Evolutionary conservation across 2,329 filamentous ascomycete genomes (phyloP), one percentile per base, ranked within the genome.

Genomic region (Fusarium devonianum): DNA sequence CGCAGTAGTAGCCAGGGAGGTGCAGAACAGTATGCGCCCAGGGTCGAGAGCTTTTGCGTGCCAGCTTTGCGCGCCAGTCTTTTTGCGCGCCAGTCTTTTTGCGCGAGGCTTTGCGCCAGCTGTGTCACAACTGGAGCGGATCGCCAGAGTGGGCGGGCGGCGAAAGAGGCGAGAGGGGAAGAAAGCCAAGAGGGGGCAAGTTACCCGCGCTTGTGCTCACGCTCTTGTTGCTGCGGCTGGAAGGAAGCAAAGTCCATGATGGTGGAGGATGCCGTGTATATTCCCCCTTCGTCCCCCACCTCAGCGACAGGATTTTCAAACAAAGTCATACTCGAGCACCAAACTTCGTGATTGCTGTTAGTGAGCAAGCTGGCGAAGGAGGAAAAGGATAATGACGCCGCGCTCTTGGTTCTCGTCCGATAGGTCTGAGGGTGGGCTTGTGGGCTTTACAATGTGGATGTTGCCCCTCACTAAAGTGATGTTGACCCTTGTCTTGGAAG

Each of bases 71-170:
- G 37, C 28, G 28, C 32, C 53, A 48, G 39, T 47, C 40, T 47
- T 37, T 33, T 37, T 43, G 42, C 46, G 35, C 41, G 44, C n/a
- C n/a, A 48, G 39, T 47, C 40, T 47, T 37, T 33, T 37, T 43
- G 42, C 46, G 35, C 41, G 44, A 59, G 55, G 50, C 45, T 26
- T 51, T 43, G 34, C 30, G 38, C 38, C 56, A 56, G 51, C 42
- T 42, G 49, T 45, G 48, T 48, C 35, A 47, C 53, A 56, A 63
- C 58, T 64, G 60, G 60, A 53, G 60, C 61, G 56, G 60, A 62
- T 63, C 60, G 26, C 37, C 54, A 44, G 44, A 53, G 39, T 38
- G 58, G 43, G 51, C 37, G 46, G 46, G 36, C 28, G 35, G 54
- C 21, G 56, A 58, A 41, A 38, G 40, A 41, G 18, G 29, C n/a